Conservation (phyloP, 2,329 filamentous ascomycete species). For the Akanthomyces muscarius region DNA sequence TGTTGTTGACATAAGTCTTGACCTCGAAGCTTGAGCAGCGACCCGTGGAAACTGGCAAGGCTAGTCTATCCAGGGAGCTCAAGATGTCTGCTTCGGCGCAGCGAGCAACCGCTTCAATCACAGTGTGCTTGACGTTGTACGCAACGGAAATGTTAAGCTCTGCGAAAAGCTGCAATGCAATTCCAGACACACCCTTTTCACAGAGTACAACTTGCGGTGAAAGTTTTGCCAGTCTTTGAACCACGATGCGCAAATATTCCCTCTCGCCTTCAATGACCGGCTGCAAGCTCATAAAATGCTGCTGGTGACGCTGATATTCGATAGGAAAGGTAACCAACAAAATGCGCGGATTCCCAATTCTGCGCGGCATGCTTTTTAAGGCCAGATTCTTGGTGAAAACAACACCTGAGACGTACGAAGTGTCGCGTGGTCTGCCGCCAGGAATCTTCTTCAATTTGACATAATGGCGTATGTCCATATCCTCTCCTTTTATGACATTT, state of each 20-base stretch:
- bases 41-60: constrained; percentile 67
- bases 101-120: constrained; percentile 89
- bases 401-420: constrained; percentile 91
- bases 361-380: constrained; percentile 90
- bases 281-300: constrained; percentile 96
- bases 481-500: constrained; percentile 83
- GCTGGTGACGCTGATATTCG: constrained; percentile 83
- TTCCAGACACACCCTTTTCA: constrained; percentile 85
- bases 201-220: constrained; percentile 84
- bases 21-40: constrained; percentile 86
- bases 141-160: constrained; percentile 88
- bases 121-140: constrained; percentile 94
- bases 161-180: constrained; percentile 83
- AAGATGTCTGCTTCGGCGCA: constrained; percentile 91
- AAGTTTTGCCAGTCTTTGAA: constrained; percentile 83
- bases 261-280: constrained; percentile 95
- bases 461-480: constrained; percentile 96
- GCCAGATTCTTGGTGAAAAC: constrained; percentile 98
- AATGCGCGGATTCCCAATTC: constrained; percentile 78
- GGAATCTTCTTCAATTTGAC: constrained; percentile 97
- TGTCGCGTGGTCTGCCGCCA: constrained; percentile 84
- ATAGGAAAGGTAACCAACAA: constrained; percentile 92
- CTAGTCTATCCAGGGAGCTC: constrained; percentile 90
- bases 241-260: constrained; percentile 86
- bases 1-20: constrained; percentile 85